Conservation (phyloP, 2,329 filamentous ascomycete species). For the Aspergillus thermomutatus region DNA sequence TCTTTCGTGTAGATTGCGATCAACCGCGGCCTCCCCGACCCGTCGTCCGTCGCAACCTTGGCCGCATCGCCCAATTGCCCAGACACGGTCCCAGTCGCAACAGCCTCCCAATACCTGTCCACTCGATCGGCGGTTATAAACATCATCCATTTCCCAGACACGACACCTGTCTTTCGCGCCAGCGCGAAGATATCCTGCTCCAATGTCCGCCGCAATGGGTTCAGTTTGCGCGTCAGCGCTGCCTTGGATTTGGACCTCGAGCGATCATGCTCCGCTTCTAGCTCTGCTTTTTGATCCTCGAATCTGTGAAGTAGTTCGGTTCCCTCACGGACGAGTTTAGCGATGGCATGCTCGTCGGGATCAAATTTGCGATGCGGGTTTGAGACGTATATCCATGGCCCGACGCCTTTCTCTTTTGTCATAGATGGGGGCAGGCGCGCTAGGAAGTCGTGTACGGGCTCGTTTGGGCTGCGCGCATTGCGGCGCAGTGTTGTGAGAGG, state of each 20-base stretch:
- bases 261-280: constrained; percentile 50
- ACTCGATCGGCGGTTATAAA: constrained; percentile 21
- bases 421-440: constrained; percentile 64
- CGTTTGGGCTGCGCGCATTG: constrained; percentile 42
- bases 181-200: constrained; percentile 57
- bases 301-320: constrained; percentile 53
- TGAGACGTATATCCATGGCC: constrained; percentile 70
- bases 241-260: constrained; percentile 33
- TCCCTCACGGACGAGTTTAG: constrained; percentile 53
- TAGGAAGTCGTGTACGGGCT: constrained; percentile 65
- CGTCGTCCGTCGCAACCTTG: constrained; percentile 64
- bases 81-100: constrained; percentile 65
- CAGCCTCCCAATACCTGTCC: constrained; percentile 50
- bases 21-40: constrained; percentile 47
- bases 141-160: constrained; percentile 59
- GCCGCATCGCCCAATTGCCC: constrained; percentile 69
- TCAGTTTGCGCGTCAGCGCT: constrained; percentile 36
- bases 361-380: constrained; percentile 53
- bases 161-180: constrained; percentile 57
- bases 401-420: constrained; percentile 45
- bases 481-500: constrained; percentile 3
- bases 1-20: constrained; percentile 78
- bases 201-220: constrained; percentile 41
- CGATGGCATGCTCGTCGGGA: constrained; percentile 42
- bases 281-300: constrained; percentile 44